These are phyloP conservation scores for Lolium rigidum DNA, from an alignment of 176 grass and related monocot genomes.

Conservation along the genomic window DNA sequence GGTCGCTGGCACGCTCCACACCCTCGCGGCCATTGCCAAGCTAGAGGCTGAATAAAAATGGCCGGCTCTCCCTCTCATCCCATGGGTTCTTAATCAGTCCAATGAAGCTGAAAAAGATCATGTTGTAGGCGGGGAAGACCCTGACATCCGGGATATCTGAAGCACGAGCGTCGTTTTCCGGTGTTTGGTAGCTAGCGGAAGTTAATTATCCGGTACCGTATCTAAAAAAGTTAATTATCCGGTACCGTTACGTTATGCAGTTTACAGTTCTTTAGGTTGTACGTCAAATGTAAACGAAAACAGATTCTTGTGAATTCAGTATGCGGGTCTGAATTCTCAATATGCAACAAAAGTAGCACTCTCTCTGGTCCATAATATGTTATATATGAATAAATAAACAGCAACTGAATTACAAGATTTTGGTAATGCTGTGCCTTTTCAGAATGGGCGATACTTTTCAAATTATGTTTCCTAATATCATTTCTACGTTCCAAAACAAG, in stretches of 20 bases:
- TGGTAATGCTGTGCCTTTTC: not conserved
- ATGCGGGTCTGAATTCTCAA: not conserved
- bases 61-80: slow-evolving; percentile 32
- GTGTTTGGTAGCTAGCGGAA: slow-evolving; percentile 42
- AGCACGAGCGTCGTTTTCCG: slow-evolving; percentile 48
- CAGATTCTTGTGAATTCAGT: not conserved
- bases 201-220: not conserved
- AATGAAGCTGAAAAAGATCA: slow-evolving; percentile 43
- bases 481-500: not conserved
- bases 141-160: slow-evolving; percentile 42
- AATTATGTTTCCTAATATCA: not conserved
- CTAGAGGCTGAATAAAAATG: slow-evolving; percentile 31
- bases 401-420: not conserved
- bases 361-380: too few species aligned
- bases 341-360: not conserved
- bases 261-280: not conserved
- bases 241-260: not conserved
- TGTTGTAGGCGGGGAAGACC: slow-evolving; percentile 40
- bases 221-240: slow-evolving; percentile 27
- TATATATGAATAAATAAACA: not conserved
- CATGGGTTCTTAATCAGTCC: slow-evolving; percentile 38
- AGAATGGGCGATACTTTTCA: not conserved
- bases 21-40: slow-evolving; percentile 22
- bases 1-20: not conserved
- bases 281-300: slow-evolving; percentile 20